Conservation (phyloP, 176 grass and related monocot genomes). For the Aegilops speltoides region DNA sequence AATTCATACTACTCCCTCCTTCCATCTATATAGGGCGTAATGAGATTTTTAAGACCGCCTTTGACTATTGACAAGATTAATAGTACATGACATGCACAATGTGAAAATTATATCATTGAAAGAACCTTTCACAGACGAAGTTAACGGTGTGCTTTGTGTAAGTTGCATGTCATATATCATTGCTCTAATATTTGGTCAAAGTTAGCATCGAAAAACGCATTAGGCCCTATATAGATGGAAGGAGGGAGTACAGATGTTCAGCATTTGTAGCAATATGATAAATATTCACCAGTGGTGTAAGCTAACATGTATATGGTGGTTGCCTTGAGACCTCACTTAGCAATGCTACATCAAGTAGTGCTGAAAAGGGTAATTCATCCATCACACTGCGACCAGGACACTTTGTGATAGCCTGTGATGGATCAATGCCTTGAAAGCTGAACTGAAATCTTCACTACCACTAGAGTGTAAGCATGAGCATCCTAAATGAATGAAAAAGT, state of each 20-base stretch:
- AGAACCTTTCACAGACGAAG: no score
- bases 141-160: no score
- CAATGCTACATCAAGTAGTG: neutral
- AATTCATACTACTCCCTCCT: neutral
- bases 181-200: no score
- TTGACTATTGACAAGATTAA: no score
- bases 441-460: constrained; percentile 1
- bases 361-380: neutral
- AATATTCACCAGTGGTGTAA: constrained; percentile 13
- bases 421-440: neutral
- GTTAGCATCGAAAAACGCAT: no score
- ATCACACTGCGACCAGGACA: neutral
- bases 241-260: no score
- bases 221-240: no score
- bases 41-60: no score
- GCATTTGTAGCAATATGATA: neutral
- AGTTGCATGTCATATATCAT: no score
- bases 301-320: neutral
- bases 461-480: neutral
- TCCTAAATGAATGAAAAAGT: neutral
- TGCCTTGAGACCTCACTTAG: constrained; percentile 9
- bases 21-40: no score
- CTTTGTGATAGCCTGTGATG: neutral
- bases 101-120: no score
- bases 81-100: no score